Evolutionary conservation across 2,329 filamentous ascomycete species (phyloP), one percentile per base, ranked within the genome.

Genomic region (Neonectria magnoliae): DNA sequence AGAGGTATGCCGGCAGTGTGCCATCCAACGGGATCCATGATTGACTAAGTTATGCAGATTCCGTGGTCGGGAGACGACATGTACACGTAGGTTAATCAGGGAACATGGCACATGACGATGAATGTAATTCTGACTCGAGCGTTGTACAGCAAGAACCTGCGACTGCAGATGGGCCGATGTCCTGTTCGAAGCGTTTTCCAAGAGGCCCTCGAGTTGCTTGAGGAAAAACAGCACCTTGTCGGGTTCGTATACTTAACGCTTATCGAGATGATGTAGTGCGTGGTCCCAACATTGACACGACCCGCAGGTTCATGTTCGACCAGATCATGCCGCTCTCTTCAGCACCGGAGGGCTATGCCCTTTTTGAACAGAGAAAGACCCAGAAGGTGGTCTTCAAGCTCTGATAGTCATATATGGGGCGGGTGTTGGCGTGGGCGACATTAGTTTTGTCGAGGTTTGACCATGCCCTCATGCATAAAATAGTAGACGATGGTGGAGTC

Each of bases 401-500:
- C 14, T 86, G 70, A 68, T 27, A 16, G 33, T 22, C 13, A 55
- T 45, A 41, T 22, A 22, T 25, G 18, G 18, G 18, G 31, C 22
- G 10, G 10, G 48, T n/a, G 48, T 11, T 9, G 29, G 29, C 8
- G 38, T 8, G n/a, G n/a, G 13, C 10, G 18, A n/a, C 6, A 9
- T 85, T 81, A 95, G 76, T 96, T 96, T 77, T 95, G 93, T 62
- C 93, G 85, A 25, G 93, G 93, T 82, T 95, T 96, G 57, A 95
- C 91, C 68, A 94, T 89, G n/a, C 92, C 93, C 77, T 95, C 92
- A 73, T 95, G 92, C 77, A 95, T 88, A 67, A 94, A 85, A 76
- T 96, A 96, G 79, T 95, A 96, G 44, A 93, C 91, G 18, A 96
- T 85, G 0, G 93, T 95, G 68, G 92, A 94, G 79, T 96, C 93